Evolutionary conservation across 805 yeast species (phyloP), one percentile per base, ranked within the genome.

Genomic region (Metschnikowia drakensbergensis): DNA sequence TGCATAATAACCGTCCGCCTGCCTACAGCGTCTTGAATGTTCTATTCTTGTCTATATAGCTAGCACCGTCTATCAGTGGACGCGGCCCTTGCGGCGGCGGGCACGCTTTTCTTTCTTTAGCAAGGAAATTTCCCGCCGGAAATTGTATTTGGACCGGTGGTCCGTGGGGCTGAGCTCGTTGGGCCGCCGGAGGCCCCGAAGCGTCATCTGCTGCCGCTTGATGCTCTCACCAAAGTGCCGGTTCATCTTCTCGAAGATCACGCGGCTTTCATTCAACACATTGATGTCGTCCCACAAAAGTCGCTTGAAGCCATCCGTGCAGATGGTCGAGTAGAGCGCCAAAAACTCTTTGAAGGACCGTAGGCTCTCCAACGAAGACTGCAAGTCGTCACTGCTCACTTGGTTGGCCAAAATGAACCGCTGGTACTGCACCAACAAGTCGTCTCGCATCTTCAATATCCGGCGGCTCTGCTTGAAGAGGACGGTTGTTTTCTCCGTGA

Each of bases 301-400:
- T 22, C 28, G 22, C 38, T 46, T 35, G 40, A 36, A 50, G 11
- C 45, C 45, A 11, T 42, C 37, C 17, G 45, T 48, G 35, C 34
- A 35, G 6, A 43, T 50, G 42, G 42, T 46, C 23, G 38, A 33
- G 32, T 42, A 42, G 17, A 42, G 37, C 25, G 31, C 45, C 28
- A 34, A 34, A n/a, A 42, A 42, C 31, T 42, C 45, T 27, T 42
- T 42, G 38, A 42, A 42, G 2, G 37, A 17, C n/a, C 37, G 37
- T 26, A 42, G 30, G n/a, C 45, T 42, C 37, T 42, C 45, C 30
- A 42, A 25, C 31, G 45, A 42, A 6, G 31, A 17, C 31, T 17
- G 26, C 27, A 42, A 17, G 37, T 42, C 45, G 5, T 33, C 45
- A 32, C 26, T 33, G 38, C 26, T 42, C 26, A 42, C 45, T 31